Percentiles rank a stretch among this genome's conserved stretches.
These are phyloP conservation scores for Cylindrotheca closterium DNA, from an alignment of 108 stramenopile genomes.

Conservation along the genomic window DNA sequence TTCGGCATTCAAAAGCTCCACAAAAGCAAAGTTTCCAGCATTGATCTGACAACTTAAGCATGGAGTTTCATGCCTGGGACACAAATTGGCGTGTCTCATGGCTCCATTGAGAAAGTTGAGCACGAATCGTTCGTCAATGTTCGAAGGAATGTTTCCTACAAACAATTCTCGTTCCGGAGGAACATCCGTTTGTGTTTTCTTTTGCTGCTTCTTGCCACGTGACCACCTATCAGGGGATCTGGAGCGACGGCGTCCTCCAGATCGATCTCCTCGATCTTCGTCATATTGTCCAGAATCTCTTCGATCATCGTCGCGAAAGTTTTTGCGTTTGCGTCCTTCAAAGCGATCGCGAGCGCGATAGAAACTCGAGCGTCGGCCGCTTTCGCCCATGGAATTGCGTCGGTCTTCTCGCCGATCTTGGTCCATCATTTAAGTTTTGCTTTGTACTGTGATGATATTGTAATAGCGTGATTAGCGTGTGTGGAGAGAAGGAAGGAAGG, in stretches of 20 bases:
- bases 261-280: slow-evolving; percentile 17
- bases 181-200: slow-evolving; percentile 39
- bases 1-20: slow-evolving; percentile 73
- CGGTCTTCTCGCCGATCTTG: too few relatives aligned
- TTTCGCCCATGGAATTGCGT: not conserved
- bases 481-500: too few relatives aligned
- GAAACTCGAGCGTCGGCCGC: slow-evolving; percentile 4
- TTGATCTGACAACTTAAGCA: slow-evolving; percentile 77
- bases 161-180: slow-evolving; percentile 81
- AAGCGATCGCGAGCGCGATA: slow-evolving; percentile 34
- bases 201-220: slow-evolving; percentile 42
- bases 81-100: slow-evolving; percentile 83
- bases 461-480: too few relatives aligned
- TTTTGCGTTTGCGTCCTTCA: slow-evolving; percentile 44
- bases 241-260: slow-evolving; percentile 31
- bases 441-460: too few relatives aligned
- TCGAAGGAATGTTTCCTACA: slow-evolving; percentile 92
- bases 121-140: slow-evolving; percentile 74
- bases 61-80: slow-evolving; percentile 64
- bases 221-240: slow-evolving; percentile 27
- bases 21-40: slow-evolving; percentile 87
- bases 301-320: slow-evolving; percentile 20
- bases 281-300: slow-evolving; percentile 10
- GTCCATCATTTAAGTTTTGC: too few relatives aligned
- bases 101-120: slow-evolving; percentile 90